Conservation (phyloP, 345 rosid species). For the Aquilaria yunnanensis region DNA sequence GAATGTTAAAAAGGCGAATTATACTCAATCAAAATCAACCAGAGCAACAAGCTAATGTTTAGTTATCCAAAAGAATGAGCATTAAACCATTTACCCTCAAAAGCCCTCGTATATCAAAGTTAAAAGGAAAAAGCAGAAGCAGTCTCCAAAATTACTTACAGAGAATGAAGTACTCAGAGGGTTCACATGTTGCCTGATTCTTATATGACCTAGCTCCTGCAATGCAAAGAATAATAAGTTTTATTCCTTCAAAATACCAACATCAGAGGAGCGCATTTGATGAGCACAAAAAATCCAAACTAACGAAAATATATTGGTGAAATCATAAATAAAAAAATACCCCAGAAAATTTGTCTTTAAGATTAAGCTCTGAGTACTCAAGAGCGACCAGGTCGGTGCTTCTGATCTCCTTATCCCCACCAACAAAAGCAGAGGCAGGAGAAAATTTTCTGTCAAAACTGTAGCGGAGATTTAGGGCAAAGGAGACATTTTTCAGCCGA, state of each 20-base stretch:
- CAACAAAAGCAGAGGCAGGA: slow-evolving; percentile 18
- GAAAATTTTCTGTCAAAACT: slow-evolving; percentile 7
- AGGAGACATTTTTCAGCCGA: slow-evolving; percentile 12
- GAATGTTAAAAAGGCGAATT: neutral
- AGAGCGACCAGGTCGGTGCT: slow-evolving; percentile 65
- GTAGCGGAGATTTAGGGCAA: slow-evolving; percentile 14
- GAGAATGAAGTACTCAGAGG: slow-evolving; percentile 79
- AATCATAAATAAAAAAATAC: slow-evolving; percentile 20
- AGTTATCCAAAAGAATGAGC: neutral
- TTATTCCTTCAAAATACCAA: neutral
- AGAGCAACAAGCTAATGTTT: neutral
- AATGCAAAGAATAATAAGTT: slow-evolving; percentile 4
- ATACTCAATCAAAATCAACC: neutral
- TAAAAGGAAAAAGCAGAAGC: neutral
- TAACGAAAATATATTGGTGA: neutral
- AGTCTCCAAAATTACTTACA: slow-evolving; percentile 31
- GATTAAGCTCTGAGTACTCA: slow-evolving; percentile 80
- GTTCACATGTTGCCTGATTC: slow-evolving; percentile 93
- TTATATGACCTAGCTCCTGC: slow-evolving; percentile 74
- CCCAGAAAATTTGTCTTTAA: slow-evolving; percentile 46
- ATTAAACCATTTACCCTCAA: neutral
- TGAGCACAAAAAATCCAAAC: neutral
- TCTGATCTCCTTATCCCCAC: slow-evolving; percentile 24
- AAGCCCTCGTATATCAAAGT: neutral
- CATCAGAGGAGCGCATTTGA: neutral